Percentiles rank a stretch among this genome's conserved stretches.
Conservation (phyloP, 2,329 filamentous ascomycete species). For the Clarireedia homoeocarpa region DNA sequence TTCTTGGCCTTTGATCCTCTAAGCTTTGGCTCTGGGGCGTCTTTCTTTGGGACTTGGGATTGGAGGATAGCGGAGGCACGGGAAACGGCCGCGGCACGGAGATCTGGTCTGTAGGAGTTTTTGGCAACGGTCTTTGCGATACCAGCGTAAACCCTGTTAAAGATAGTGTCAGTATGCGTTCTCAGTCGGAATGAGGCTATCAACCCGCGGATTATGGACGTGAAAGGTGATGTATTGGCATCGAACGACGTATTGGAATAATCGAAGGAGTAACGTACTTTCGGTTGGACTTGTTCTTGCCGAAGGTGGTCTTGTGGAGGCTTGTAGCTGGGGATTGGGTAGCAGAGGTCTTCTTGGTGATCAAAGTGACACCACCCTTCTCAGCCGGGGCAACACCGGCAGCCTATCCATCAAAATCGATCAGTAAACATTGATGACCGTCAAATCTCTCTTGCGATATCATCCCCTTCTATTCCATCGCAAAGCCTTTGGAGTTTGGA, state of each 20-base stretch:
- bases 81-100: constrained; percentile 71
- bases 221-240: background rate
- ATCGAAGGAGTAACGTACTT: constrained; percentile 52
- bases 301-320: constrained; percentile 59
- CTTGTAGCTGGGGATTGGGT: constrained; percentile 65
- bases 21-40: constrained; percentile 62
- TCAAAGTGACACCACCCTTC: constrained; percentile 72
- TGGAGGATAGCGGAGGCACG: constrained; percentile 79
- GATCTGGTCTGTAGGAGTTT: constrained; percentile 75
- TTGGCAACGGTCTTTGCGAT: constrained; percentile 78
- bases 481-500: background rate
- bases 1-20: constrained; percentile 74
- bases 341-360: constrained; percentile 75
- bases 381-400: constrained; percentile 69
- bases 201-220: too few species aligned
- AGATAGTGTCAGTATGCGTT: background rate
- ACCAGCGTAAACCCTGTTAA: constrained; percentile 71
- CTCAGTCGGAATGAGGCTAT: too few species aligned
- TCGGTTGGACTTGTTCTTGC: constrained; percentile 64
- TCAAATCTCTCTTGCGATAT: background rate
- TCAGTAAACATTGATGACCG: constrained; percentile 13
- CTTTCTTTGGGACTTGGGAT: constrained; percentile 73
- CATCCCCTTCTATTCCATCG: background rate
- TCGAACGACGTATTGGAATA: background rate
- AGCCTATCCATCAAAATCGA: constrained; percentile 41